Conservation (phyloP, 2,329 filamentous ascomycete genomes). For the Colletotrichum sublineola region DNA sequence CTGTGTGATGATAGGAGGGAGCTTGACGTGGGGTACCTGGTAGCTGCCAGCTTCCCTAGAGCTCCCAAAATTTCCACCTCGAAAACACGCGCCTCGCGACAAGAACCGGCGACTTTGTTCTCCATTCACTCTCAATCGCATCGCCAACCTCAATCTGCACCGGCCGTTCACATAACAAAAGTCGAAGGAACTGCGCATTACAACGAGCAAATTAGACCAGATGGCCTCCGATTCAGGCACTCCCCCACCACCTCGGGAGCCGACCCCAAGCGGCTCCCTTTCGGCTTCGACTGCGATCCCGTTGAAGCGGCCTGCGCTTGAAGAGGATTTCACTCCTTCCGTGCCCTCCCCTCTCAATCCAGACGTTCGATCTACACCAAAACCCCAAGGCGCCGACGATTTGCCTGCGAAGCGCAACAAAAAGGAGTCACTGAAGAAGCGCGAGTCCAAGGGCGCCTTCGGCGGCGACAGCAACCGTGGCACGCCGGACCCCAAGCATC, state of each 20-base stretch:
- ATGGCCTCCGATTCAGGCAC: constrained; percentile 55
- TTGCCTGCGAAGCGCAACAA: constrained; percentile 62
- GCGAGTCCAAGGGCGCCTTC: constrained; percentile 69
- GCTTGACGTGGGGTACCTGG: constrained; percentile 34
- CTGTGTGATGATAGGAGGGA: constrained; percentile 28
- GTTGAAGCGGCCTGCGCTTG: constrained; percentile 72
- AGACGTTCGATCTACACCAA: constrained; percentile 61
- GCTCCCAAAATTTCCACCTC: constrained; percentile 32
- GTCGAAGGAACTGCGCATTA: not conserved
- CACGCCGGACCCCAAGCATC: constrained; percentile 68
- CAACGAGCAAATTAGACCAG: not conserved
- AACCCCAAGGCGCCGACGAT: constrained; percentile 52
- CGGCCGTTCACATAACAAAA: constrained; percentile 23
- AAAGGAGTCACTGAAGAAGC: constrained; percentile 78
- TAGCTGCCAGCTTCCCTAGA: constrained; percentile 25
- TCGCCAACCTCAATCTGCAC: not conserved
- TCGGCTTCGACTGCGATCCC: constrained; percentile 64
- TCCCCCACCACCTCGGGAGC: constrained; percentile 58
- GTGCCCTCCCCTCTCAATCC: constrained; percentile 83
- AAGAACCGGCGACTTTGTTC: constrained; percentile 7
- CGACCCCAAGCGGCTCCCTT: constrained; percentile 55
- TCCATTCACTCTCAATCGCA: constrained; percentile 6
- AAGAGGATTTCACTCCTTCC: constrained; percentile 78
- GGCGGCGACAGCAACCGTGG: constrained; percentile 65
- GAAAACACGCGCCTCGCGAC: constrained; percentile 28